Evolutionary conservation across 139 green algal species (phyloP).

Genomic region (Volvox reticuliferus): DNA sequence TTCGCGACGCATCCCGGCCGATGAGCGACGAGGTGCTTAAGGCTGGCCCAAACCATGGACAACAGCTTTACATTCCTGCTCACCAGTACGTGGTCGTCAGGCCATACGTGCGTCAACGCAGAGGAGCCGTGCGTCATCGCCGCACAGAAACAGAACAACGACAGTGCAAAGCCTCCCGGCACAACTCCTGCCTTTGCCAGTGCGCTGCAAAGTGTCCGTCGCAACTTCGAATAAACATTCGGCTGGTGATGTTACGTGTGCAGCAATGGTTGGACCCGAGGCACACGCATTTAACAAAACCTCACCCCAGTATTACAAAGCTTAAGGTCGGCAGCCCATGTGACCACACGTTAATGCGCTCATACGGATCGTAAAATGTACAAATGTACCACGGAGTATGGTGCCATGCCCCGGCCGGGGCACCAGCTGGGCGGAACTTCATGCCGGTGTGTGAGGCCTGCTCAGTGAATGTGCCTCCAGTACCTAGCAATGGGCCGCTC

Average conservation of each 20-base stretch:
- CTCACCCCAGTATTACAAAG: slow-evolving; percentile 75
- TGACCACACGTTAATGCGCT: slow-evolving; percentile 90
- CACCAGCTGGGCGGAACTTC: slow-evolving; percentile 59
- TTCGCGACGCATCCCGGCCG: too few species aligned
- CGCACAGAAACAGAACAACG: slow-evolving; percentile 77
- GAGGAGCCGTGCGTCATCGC: slow-evolving; percentile 81
- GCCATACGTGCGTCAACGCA: slow-evolving; percentile 84
- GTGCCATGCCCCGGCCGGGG: slow-evolving; percentile 63
- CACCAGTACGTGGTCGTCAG: slow-evolving; percentile 77
- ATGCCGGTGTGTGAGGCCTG: neutral
- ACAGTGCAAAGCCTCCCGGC: slow-evolving; percentile 59
- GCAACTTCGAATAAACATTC: neutral
- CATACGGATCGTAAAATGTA: slow-evolving; percentile 84
- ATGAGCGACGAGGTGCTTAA: too few species aligned
- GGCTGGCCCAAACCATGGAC: too few species aligned
- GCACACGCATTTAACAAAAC: too few species aligned
- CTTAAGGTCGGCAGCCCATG: slow-evolving; percentile 75
- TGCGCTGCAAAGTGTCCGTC: slow-evolving; percentile 31
- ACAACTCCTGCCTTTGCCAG: slow-evolving; percentile 34
- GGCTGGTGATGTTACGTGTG: too few species aligned
- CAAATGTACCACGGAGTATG: slow-evolving; percentile 76
- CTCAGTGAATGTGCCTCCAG: neutral
- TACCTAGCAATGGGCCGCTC: neutral
- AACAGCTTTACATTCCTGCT: neutral
- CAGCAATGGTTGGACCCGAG: too few species aligned